phyloP scores from a whole-genome alignment of 73 alveolate genomes.

The Uronychia setigera region DNA sequence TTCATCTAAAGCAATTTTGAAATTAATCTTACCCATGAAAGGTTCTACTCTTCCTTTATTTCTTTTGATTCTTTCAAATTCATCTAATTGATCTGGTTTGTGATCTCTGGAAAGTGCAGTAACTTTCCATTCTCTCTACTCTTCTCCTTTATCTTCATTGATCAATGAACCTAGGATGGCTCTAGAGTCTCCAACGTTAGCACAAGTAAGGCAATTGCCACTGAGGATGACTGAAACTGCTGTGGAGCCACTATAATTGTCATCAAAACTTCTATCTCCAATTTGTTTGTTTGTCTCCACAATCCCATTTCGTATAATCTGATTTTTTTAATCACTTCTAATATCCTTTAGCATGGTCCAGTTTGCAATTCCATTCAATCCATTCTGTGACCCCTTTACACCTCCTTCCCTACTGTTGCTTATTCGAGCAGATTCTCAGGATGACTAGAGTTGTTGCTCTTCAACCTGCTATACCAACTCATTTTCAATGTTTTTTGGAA shows the following conservation, averaged over 20 bases:
- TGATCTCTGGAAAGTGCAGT: constrained; percentile 53
- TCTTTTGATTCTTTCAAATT: constrained; percentile 31
- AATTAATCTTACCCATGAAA: constrained; percentile 15
- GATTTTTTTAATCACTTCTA: constrained; percentile 11
- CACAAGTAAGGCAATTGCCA: constrained; percentile 36
- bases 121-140: constrained; percentile 15
- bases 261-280: constrained; percentile 18
- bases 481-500: constrained; percentile 26
- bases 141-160: neutral
- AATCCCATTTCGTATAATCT: constrained; percentile 16
- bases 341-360: constrained; percentile 18
- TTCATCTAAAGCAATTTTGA: constrained; percentile 9
- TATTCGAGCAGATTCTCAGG: too few relatives aligned
- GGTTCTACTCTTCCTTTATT: constrained; percentile 46
- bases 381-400: neutral
- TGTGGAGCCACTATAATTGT: constrained; percentile 57
- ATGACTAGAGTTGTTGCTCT: constrained; percentile 3
- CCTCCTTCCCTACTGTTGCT: constrained; percentile 22
- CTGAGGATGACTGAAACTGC: constrained; percentile 29
- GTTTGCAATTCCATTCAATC: neutral
- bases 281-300: constrained; percentile 21
- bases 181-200: constrained; percentile 56
- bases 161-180: constrained; percentile 40
- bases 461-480: constrained; percentile 6
- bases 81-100: constrained; percentile 47